These are phyloP conservation scores for Pythium angustatum DNA, from an alignment of 352 stramenopile genomes.

Conservation along the genomic window DNA sequence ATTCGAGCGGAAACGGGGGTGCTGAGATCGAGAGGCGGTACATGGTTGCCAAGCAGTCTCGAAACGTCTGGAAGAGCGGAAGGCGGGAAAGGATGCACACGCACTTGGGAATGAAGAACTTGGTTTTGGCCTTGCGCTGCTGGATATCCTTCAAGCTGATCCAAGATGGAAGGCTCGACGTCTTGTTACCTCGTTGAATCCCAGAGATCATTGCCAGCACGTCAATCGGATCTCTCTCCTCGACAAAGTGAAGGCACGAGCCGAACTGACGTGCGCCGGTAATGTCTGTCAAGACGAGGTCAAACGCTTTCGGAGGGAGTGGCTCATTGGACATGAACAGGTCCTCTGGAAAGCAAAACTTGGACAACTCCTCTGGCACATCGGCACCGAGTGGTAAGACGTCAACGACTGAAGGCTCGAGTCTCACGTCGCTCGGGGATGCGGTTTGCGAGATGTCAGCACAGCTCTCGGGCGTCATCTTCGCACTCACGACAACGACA, in stretches of 20 bases:
- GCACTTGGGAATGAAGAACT: conserved; percentile 64
- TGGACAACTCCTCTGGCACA: conserved; percentile 66
- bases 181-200: conserved; percentile 41
- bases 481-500: conserved; percentile 55
- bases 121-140: conserved; percentile 51
- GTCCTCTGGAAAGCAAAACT: conserved; percentile 72
- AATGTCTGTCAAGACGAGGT: conserved; percentile 77
- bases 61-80: conserved; percentile 63
- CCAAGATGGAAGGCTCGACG: conserved; percentile 54
- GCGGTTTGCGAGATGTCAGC: conserved; percentile 37
- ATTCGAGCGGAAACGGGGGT: conserved; percentile 37
- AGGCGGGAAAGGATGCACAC: conserved; percentile 60
- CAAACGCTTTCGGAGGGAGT: conserved; percentile 48
- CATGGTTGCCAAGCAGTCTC: conserved; percentile 41
- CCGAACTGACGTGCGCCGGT: conserved; percentile 56
- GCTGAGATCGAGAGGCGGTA: conserved; percentile 48
- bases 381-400: conserved; percentile 40
- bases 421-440: conserved; percentile 43
- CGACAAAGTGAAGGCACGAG: conserved; percentile 64
- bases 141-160: conserved; percentile 73
- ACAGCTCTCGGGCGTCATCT: conserved; percentile 39
- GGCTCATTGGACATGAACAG: conserved; percentile 47
- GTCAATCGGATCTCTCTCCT: conserved; percentile 63
- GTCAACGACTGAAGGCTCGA: conserved; percentile 61
- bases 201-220: conserved; percentile 59